Percentiles rank a stretch among this genome's conserved stretches.
phyloP scores from a whole-genome alignment of 371 early-diverging fungal genomes.

The Smittium culicis region DNA sequence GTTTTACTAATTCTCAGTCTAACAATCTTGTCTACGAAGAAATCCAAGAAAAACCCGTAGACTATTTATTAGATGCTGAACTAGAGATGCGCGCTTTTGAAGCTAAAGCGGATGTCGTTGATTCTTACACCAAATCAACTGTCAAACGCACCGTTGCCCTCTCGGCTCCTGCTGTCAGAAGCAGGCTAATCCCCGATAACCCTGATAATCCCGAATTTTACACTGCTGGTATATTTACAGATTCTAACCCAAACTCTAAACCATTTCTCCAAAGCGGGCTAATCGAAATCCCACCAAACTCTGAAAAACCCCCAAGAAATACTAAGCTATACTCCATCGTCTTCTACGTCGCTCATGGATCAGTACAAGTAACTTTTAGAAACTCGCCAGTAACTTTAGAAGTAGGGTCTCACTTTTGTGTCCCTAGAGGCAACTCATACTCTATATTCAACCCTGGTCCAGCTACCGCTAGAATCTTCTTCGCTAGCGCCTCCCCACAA shows the following conservation, averaged over 20 bases:
- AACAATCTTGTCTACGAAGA: neutral
- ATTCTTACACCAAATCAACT: neutral
- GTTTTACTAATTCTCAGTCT: neutral
- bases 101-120: conserved; percentile 7
- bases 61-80: conserved; percentile 1
- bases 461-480: conserved; percentile 26
- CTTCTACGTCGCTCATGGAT: conserved; percentile 22
- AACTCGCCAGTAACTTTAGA: conserved; percentile 17
- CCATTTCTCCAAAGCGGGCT: conserved; percentile 10
- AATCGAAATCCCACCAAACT: conserved; percentile 13
- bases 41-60: neutral
- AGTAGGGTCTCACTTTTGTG: conserved; percentile 20
- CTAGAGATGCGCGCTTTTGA: neutral
- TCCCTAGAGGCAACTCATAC: conserved; percentile 23
- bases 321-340: conserved; percentile 14
- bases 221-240: conserved; percentile 7
- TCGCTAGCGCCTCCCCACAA: conserved; percentile 12
- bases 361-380: conserved; percentile 22
- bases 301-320: conserved; percentile 20
- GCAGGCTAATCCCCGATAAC: neutral
- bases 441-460: conserved; percentile 25
- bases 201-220: neutral
- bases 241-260: conserved; percentile 1
- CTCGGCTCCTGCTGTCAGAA: conserved; percentile 8
- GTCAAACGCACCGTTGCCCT: neutral